phyloP scores from a whole-genome alignment of 2,329 filamentous ascomycete genomes.

The Diaporthe sp. region DNA sequence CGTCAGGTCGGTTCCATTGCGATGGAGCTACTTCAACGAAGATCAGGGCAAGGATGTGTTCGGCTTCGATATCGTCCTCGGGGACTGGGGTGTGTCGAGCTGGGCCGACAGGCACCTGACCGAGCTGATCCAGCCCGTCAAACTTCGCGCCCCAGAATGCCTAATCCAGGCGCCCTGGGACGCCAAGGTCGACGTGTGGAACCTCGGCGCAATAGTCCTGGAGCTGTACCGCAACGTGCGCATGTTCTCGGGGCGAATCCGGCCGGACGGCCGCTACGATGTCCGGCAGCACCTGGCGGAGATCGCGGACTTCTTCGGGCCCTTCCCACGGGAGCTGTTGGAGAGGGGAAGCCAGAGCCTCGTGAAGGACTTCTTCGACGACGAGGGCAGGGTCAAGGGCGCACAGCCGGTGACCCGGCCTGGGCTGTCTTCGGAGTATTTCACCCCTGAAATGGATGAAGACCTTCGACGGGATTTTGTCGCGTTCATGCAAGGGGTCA shows the following conservation, averaged over 20 bases:
- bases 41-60: not conserved
- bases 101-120: not conserved
- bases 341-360: not conserved
- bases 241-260: not conserved
- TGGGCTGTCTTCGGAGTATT: not conserved
- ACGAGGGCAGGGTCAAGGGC: not conserved
- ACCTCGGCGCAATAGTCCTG: not conserved
- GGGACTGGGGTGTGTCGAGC: conserved; percentile 3
- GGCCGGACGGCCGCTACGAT: not conserved
- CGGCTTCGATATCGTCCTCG: not conserved
- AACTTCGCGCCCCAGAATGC: not conserved
- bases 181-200: not conserved
- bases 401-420: not conserved
- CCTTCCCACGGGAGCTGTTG: not conserved
- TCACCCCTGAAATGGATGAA: not conserved
- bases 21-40: not conserved
- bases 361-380: not conserved
- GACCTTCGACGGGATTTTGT: not conserved
- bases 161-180: not conserved
- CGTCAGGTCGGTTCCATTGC: not conserved
- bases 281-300: not conserved
- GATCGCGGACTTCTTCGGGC: conserved; percentile 4
- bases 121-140: not conserved
- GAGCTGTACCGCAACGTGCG: not conserved
- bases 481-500: not conserved